Percentiles rank a stretch among this genome's conserved stretches.
phyloP scores from a whole-genome alignment of 768 basidiomycete genomes.

The Thelephora aurantiotincta region DNA sequence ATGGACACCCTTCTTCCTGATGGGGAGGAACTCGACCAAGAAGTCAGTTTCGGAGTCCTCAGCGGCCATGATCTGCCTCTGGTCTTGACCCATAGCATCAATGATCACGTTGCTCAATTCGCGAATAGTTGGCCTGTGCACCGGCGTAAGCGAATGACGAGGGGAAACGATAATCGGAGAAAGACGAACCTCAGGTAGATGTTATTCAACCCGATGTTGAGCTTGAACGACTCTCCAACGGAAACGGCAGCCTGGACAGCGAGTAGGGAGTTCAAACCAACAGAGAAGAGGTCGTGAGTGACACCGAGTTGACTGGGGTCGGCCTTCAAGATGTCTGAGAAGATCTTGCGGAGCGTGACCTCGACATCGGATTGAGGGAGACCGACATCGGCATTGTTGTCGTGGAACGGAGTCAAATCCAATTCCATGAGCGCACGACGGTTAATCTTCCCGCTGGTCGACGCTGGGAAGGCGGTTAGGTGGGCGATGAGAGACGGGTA shows the following conservation, averaged over 20 bases:
- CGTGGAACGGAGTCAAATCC: conserved; percentile 12
- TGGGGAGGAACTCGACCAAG: conserved; percentile 16
- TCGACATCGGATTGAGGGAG: conserved; percentile 15
- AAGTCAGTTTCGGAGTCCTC: conserved; percentile 17
- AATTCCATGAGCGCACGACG: conserved; percentile 15
- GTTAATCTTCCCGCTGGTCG: conserved; percentile 17
- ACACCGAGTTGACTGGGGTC: conserved; percentile 13
- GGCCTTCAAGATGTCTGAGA: conserved; percentile 13
- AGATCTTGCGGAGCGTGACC: conserved; percentile 13
- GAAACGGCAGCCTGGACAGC: conserved; percentile 18
- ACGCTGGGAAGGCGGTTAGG: conserved; percentile 13
- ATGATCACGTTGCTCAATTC: conserved; percentile 15
- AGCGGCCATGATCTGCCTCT: conserved; percentile 15
- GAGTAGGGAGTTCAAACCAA: conserved; percentile 19
- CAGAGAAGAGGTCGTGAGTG: conserved; percentile 16
- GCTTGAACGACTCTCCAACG: conserved; percentile 16
- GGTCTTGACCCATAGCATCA: conserved; percentile 14
- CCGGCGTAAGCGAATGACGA: not conserved
- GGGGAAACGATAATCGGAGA: no score
- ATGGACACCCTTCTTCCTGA: conserved; percentile 17
- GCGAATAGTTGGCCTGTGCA: conserved; percentile 14
- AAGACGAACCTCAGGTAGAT: conserved; percentile 14
- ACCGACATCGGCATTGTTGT: conserved; percentile 14
- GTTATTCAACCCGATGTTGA: conserved; percentile 17
- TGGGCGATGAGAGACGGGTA: conserved; percentile 16